Evolutionary conservation across 306 rosid genomes (phyloP), one percentile per base, ranked within the genome.

Genomic region (Purshia tridentata): DNA sequence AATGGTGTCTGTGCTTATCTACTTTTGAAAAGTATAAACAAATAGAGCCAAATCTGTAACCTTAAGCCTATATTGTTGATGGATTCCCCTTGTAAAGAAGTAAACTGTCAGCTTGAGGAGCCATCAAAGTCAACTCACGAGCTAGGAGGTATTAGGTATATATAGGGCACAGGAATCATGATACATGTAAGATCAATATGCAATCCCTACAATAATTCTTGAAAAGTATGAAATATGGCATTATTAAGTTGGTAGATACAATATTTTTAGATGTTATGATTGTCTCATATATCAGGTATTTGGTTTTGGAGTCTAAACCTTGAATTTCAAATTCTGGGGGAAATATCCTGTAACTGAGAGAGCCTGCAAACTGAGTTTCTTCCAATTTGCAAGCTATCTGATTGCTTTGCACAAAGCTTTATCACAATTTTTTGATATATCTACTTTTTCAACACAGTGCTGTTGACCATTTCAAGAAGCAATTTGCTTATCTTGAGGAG

Each of bases 401-500:
- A 51, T 37, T 69, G 19, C 47, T 12, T n/a, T 10, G 20, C 47
- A 16, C 48, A 13, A 39, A 23, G 66, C 15, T 37, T 13, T 35
- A 41, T 66, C 64, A 8, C 40, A 50, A 55, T 23, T 67, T 11
- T 29, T 23, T 40, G 70, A 53, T 41, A 10, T 65, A 19, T 40
- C 18, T 45, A 4, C 72, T 54, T 77, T 78, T 46, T 72, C 78
- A 70, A 69, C 71, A 52, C 82, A 95, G 99, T 88, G 99, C 96
- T 52, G 99, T 94, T 78, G 98, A 94, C 72, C 98, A 86, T 84
- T 94, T 91, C 82, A 94, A 94, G 82, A 94, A 94, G 89, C 98
- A 94, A 83, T 94, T 94, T 85, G 96, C 98, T 67, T 94, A 63
- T 84, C 98, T 94, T 8, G 98, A 94, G 85, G 98, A 91, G 83